Conservation (phyloP, 2,329 filamentous ascomycete species). For the Penicillium sp. region DNA sequence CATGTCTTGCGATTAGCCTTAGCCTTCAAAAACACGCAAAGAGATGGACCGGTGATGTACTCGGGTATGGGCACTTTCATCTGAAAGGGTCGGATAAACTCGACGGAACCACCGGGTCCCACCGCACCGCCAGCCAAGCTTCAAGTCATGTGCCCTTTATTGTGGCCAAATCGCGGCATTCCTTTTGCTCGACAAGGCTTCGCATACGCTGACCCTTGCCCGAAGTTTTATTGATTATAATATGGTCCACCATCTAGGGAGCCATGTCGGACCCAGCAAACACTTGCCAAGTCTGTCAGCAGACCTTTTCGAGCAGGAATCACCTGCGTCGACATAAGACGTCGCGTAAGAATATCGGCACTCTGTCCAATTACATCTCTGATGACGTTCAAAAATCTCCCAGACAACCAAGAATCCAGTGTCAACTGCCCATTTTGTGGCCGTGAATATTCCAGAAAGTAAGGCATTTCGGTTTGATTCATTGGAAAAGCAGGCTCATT, state of each 20-base stretch:
- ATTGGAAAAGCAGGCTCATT: not conserved
- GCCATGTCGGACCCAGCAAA: slow-evolving; percentile 6
- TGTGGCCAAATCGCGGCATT: not conserved
- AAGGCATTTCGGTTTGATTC: not conserved
- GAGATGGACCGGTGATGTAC: too few relatives aligned
- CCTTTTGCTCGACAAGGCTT: not conserved
- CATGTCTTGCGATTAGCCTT: too few relatives aligned
- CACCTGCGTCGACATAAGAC: slow-evolving; percentile 18
- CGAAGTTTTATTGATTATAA: not conserved
- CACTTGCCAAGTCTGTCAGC: slow-evolving; percentile 7
- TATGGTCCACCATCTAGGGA: not conserved
- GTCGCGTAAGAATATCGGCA: slow-evolving; percentile 13
- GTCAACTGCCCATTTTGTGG: slow-evolving; percentile 19
- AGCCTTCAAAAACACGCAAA: too few relatives aligned
- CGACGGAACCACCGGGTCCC: not conserved
- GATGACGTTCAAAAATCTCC: not conserved
- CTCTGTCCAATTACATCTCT: not conserved
- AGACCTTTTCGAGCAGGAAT: slow-evolving; percentile 11
- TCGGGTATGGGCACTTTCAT: too few relatives aligned
- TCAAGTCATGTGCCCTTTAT: too few relatives aligned
- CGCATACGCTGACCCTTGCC: not conserved
- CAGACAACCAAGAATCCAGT: slow-evolving; percentile 10
- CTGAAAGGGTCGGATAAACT: too few relatives aligned
- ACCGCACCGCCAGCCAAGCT: not conserved
- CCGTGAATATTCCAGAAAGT: slow-evolving; percentile 19